Conservation (phyloP, 2,329 filamentous ascomycete species). For the Cytospora mali region DNA sequence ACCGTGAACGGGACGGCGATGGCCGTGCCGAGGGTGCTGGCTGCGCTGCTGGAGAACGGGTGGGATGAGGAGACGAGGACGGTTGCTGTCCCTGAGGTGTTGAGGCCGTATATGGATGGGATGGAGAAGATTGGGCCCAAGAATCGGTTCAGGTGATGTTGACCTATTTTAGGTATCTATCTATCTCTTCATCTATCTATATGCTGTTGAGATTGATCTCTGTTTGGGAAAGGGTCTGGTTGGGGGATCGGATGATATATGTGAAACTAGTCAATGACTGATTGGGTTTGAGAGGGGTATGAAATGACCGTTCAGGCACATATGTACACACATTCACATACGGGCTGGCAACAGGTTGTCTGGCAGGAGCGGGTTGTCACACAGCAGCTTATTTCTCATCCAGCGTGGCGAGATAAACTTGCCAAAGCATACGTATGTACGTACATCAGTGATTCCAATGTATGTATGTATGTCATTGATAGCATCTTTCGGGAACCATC, state of each 20-base stretch:
- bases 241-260: neutral
- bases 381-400: neutral
- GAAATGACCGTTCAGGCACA: neutral
- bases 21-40: conserved; percentile 85
- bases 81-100: conserved; percentile 75
- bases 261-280: too few relatives aligned
- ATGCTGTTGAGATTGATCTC: neutral
- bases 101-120: conserved; percentile 84
- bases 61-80: conserved; percentile 73
- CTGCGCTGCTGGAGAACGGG: conserved; percentile 86
- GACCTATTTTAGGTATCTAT: too few relatives aligned
- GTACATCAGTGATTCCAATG: too few relatives aligned
- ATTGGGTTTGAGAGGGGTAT: too few relatives aligned
- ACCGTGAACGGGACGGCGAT: conserved; percentile 94
- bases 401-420: neutral
- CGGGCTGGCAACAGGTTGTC: neutral
- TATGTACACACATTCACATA: neutral
- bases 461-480: conserved; percentile 10
- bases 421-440: too few relatives aligned
- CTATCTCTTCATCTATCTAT: too few relatives aligned
- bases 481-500: neutral
- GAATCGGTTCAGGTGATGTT: conserved; percentile 19
- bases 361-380: neutral
- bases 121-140: conserved; percentile 62
- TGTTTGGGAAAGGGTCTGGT: neutral